Percentiles rank a stretch among this genome's conserved stretches.
phyloP scores from a whole-genome alignment of 2,329 filamentous ascomycete genomes.

The Ophiocordyceps camponoti-leonardi region DNA sequence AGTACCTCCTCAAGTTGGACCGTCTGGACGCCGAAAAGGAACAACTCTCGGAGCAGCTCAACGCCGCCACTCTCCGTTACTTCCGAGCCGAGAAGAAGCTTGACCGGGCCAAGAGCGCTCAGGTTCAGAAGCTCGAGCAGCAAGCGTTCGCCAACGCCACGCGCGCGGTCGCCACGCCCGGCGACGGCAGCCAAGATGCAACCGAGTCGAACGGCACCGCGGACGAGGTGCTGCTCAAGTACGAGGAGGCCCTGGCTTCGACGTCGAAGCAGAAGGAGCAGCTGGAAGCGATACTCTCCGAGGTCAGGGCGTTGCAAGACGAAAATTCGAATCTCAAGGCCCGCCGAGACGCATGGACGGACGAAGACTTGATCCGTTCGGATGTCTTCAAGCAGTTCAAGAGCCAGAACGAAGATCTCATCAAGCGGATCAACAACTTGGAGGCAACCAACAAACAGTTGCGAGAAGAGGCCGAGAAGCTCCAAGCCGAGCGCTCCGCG shows the following conservation, averaged over 20 bases:
- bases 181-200: slow-evolving; percentile 29
- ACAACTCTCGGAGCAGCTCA: slow-evolving; percentile 68
- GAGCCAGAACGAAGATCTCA: slow-evolving; percentile 77
- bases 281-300: slow-evolving; percentile 58
- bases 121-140: slow-evolving; percentile 82
- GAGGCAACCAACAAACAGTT: slow-evolving; percentile 78
- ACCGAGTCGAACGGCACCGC: slow-evolving; percentile 36
- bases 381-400: slow-evolving; percentile 89
- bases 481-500: slow-evolving; percentile 68
- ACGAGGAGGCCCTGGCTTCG: slow-evolving; percentile 61
- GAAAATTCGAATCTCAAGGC: slow-evolving; percentile 60
- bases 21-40: slow-evolving; percentile 64
- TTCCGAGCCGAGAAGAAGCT: slow-evolving; percentile 92
- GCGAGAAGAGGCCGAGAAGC: slow-evolving; percentile 67
- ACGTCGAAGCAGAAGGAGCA: slow-evolving; percentile 79
- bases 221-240: slow-evolving; percentile 55
- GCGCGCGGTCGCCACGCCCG: slow-evolving; percentile 21
- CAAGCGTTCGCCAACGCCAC: slow-evolving; percentile 61
- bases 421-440: slow-evolving; percentile 79
- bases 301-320: slow-evolving; percentile 57
- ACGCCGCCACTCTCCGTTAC: slow-evolving; percentile 76
- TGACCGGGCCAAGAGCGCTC: slow-evolving; percentile 72
- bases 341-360: slow-evolving; percentile 55
- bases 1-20: slow-evolving; percentile 59
- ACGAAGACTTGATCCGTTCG: slow-evolving; percentile 86